These are phyloP conservation scores for Fusarium sp. DNA, from an alignment of 2,329 filamentous ascomycete species.

Conservation along the genomic window DNA sequence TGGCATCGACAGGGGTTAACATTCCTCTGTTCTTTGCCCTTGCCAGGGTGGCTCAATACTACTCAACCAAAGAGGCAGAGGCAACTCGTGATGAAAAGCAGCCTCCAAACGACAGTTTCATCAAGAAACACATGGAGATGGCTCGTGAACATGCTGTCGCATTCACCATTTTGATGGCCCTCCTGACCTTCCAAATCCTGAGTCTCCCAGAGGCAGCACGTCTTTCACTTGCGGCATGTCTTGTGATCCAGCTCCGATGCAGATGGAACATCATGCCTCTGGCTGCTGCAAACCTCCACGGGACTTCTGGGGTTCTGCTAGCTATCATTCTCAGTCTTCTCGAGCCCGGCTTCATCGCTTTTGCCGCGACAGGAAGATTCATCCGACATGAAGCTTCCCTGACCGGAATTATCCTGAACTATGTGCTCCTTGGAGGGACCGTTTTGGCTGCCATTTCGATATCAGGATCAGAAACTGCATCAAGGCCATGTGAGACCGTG, in stretches of 20 bases:
- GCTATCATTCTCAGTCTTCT: not conserved
- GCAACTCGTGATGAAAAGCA: slow-evolving; percentile 7
- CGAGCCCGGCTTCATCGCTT: slow-evolving; percentile 1
- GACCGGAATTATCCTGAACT: not conserved
- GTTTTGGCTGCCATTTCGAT: slow-evolving; percentile 4
- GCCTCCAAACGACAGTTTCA: not conserved
- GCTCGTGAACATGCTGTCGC: slow-evolving; percentile 15
- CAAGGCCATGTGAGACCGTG: not conserved
- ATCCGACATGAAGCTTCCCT: not conserved
- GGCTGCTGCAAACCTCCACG: not conserved
- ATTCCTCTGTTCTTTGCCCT: slow-evolving; percentile 32
- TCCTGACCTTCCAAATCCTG: slow-evolving; percentile 5
- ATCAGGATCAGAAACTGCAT: not conserved
- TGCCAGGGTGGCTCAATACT: slow-evolving; percentile 32
- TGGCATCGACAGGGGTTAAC: slow-evolving; percentile 32
- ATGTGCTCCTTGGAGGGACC: slow-evolving; percentile 12
- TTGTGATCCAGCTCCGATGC: slow-evolving; percentile 18
- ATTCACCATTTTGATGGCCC: slow-evolving; percentile 2
- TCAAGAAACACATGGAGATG: slow-evolving; percentile 13
- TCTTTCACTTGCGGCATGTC: slow-evolving; percentile 26
- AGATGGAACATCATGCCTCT: slow-evolving; percentile 1
- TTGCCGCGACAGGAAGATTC: not conserved
- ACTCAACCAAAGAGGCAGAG: slow-evolving; percentile 27
- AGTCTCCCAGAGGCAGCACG: slow-evolving; percentile 20
- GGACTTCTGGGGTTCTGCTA: not conserved